A percentile compares a stretch with the other conserved stretches of the same genome.
phyloP scores from a whole-genome alignment of 2,329 filamentous ascomycete species.

The Lasiodiplodia gonubiensis region DNA sequence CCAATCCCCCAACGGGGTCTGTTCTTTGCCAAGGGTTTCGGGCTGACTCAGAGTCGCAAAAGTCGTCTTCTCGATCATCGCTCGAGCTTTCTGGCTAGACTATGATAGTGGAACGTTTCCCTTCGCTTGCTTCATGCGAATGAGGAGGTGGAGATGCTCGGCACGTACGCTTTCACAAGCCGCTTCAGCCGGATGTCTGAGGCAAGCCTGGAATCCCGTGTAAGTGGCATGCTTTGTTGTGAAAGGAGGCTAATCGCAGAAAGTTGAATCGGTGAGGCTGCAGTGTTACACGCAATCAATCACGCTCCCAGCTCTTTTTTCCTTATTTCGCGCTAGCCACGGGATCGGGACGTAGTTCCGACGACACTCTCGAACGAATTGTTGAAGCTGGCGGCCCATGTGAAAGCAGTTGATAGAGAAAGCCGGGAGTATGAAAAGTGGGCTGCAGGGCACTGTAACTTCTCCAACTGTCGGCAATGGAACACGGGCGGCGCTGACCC shows the following conservation, averaged over 20 bases:
- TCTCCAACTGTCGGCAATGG: neutral
- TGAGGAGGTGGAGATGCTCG: neutral
- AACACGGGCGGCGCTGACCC: neutral
- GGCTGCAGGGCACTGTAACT: neutral
- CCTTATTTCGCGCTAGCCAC: neutral
- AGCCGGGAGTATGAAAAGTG: conserved; percentile 8
- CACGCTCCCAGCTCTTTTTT: neutral
- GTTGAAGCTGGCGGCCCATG: neutral
- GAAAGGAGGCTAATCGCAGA: neutral
- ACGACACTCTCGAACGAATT: neutral
- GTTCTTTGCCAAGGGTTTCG: conserved; percentile 1
- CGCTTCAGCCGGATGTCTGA: neutral
- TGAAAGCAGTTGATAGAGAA: neutral
- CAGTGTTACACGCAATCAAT: neutral
- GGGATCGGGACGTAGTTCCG: neutral
- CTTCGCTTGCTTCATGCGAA: neutral
- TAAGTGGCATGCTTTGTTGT: neutral
- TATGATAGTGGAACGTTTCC: neutral
- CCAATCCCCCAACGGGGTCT: conserved; percentile 5
- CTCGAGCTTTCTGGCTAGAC: neutral
- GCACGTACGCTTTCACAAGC: no score
- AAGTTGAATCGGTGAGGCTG: neutral
- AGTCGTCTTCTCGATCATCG: neutral
- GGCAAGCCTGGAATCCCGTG: neutral
- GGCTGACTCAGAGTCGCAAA: neutral